Conservation (phyloP, 73 alveolate genomes). For the Loxodes magnus region DNA sequence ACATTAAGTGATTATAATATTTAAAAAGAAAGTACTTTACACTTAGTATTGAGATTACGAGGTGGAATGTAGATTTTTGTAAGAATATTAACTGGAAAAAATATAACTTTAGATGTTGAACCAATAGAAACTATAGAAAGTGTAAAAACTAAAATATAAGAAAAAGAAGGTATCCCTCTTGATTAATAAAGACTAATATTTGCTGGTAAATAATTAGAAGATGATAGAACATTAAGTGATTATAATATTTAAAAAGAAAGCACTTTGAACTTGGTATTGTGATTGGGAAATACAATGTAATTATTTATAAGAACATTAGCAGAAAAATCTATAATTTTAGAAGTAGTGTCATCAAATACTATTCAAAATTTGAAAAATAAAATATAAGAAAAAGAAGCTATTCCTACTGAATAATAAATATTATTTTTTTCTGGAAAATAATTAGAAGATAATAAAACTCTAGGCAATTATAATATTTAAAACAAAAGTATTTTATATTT, state of each 20-base stretch:
- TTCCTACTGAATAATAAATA: slow-evolving; percentile 13
- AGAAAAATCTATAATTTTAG: slow-evolving; percentile 9
- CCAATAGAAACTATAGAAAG: slow-evolving; percentile 13
- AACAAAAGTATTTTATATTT: slow-evolving; percentile 14
- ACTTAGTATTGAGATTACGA: slow-evolving; percentile 11
- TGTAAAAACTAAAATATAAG: slow-evolving; percentile 3
- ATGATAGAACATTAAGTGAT: slow-evolving; percentile 9
- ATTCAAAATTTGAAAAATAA: not conserved
- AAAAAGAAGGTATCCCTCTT: slow-evolving; percentile 20
- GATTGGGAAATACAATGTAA: not conserved
- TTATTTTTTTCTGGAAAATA: slow-evolving; percentile 13
- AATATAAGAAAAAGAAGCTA: slow-evolving; percentile 18
- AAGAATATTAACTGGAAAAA: slow-evolving; percentile 8
- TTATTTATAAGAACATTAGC: slow-evolving; percentile 3
- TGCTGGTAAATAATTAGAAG: slow-evolving; percentile 19
- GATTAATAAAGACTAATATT: slow-evolving; percentile 15
- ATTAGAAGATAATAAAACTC: slow-evolving; percentile 17
- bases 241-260: slow-evolving; percentile 16
- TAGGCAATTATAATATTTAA: slow-evolving; percentile 12
- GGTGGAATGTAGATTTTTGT: slow-evolving; percentile 22
- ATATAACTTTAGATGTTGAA: slow-evolving; percentile 7
- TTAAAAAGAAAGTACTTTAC: slow-evolving; percentile 21
- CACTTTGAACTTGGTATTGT: not conserved
- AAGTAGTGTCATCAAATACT: slow-evolving; percentile 12
- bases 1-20: slow-evolving; percentile 20